Percentiles rank a stretch among this genome's conserved stretches.
phyloP scores from a whole-genome alignment of 345 rosid genomes.

The Corchorus olitorius region DNA sequence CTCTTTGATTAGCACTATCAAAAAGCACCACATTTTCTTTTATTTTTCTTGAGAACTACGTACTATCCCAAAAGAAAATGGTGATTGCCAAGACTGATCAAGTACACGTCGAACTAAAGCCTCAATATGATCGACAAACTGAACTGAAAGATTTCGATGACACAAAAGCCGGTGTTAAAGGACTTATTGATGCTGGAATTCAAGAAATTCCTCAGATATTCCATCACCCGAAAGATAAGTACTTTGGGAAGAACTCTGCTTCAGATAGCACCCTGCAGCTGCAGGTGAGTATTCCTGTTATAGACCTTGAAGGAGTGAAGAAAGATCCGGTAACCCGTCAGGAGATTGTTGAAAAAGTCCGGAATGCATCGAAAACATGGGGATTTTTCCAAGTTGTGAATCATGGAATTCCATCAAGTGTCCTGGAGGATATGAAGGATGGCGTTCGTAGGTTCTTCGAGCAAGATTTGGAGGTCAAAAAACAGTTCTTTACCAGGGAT shows the following conservation, averaged over 20 bases:
- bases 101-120: not conserved
- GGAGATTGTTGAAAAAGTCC: constrained; percentile 14
- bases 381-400: constrained; percentile 45
- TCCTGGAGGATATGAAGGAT: constrained; percentile 31
- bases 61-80: not conserved
- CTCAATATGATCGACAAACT: constrained; percentile 17
- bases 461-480: constrained; percentile 33
- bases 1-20: not conserved
- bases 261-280: not conserved
- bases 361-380: constrained; percentile 25
- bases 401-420: constrained; percentile 37
- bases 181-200: constrained; percentile 27
- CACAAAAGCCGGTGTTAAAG: constrained; percentile 36
- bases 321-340: not conserved
- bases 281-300: constrained; percentile 37
- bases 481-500: constrained; percentile 27
- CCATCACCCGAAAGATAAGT: constrained; percentile 10
- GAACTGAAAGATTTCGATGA: constrained; percentile 30
- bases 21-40: too few species aligned
- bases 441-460: constrained; percentile 32
- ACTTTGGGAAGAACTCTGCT: not conserved
- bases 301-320: constrained; percentile 33
- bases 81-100: not conserved
- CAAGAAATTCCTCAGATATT: constrained; percentile 36
- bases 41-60: too few species aligned